Base-by-base conservation (phyloP, 1,284 basidiomycete species). In the Irpex rosettiformis region DNA sequence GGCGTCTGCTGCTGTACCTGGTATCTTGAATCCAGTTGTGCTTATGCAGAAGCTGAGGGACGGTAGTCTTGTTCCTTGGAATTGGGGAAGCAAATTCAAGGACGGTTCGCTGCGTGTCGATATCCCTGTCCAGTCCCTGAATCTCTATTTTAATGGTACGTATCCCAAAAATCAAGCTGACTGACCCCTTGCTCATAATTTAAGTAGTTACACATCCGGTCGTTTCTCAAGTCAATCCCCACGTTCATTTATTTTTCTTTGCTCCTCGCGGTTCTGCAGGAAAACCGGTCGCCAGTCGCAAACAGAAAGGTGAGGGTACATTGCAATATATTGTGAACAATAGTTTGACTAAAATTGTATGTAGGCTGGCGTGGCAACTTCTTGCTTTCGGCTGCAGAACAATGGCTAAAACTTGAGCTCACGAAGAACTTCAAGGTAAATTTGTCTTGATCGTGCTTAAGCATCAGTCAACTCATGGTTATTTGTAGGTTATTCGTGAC, bases 161-260 rank as follows among this genome's bases (percentile, higher is more conserved):
- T 60, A 55, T 22, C 21, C 29, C 18, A 16, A 43, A 48, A 52
- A 53, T n/a, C 52, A 45, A 60, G 37, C 40, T 56, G 57, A 45
- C 56, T 48, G 37, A 24, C n/a, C 16, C 16, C 33, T 37, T 24
- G 53, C 55, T 55, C 18, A 49, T 21, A 24, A 30, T 3, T 22
- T 66, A 70, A 28, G 65, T 64, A 94, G 95, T 97, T 60, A 98
- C 95, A 63, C 90, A 97, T 72, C 92, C 94, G 1, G 90, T 98
- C 52, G 96, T 99, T 33, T 95, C 93, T 0, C 96, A 96, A 76
- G 95, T 93, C 28, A 99, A 98, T 68, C 96, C 96, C 0, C 97
- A 99, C 71, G 94, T 99, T 10, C 96, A 98, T 72, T 67, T 98
- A n/a, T 99, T 99, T 77, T 96, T 97, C 76, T 98, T 98, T 68